Conservation (phyloP, 495 filamentous ascomycete genomes). For the Penicillium coffeae region DNA sequence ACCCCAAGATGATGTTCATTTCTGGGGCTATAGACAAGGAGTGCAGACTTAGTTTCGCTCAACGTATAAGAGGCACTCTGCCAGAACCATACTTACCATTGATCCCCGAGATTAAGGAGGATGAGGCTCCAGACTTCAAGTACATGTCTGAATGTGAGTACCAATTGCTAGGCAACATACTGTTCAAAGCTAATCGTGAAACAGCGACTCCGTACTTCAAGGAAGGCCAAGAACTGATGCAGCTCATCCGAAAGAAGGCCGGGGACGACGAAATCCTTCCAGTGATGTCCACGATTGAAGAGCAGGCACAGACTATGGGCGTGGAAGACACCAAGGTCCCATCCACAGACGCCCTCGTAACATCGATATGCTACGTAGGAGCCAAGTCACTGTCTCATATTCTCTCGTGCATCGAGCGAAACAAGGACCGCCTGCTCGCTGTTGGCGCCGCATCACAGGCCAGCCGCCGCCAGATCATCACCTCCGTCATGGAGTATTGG, state of each 20-base stretch:
- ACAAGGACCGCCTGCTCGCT: constrained; percentile 82
- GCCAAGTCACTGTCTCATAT: constrained; percentile 95
- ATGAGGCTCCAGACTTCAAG: constrained; percentile 92
- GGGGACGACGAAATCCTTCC: constrained; percentile 75
- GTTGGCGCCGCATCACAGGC: constrained; percentile 67
- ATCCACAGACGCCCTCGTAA: constrained; percentile 90
- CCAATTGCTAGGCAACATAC: too few species aligned
- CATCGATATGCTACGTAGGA: constrained; percentile 85
- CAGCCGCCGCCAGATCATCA: constrained; percentile 82
- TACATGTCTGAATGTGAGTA: constrained; percentile 71
- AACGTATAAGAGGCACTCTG: constrained; percentile 90
- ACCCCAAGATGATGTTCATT: constrained; percentile 92
- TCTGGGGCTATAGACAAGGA: constrained; percentile 90
- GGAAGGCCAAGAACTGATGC: constrained; percentile 74
- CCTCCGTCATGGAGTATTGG: constrained; percentile 91
- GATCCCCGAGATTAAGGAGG: constrained; percentile 83
- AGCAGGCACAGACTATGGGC: constrained; percentile 61
- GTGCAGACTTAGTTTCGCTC: constrained; percentile 92
- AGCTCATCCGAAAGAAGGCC: constrained; percentile 77
- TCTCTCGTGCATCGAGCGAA: constrained; percentile 90
- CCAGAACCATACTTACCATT: constrained; percentile 78
- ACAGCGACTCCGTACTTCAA: constrained; percentile 73
- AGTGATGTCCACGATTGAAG: constrained; percentile 71
- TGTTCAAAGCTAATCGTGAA: too few species aligned
- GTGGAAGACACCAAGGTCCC: constrained; percentile 70